Conservation (phyloP, 1,139 yeast species). For the Hyphopichia pseudoburtonii region DNA sequence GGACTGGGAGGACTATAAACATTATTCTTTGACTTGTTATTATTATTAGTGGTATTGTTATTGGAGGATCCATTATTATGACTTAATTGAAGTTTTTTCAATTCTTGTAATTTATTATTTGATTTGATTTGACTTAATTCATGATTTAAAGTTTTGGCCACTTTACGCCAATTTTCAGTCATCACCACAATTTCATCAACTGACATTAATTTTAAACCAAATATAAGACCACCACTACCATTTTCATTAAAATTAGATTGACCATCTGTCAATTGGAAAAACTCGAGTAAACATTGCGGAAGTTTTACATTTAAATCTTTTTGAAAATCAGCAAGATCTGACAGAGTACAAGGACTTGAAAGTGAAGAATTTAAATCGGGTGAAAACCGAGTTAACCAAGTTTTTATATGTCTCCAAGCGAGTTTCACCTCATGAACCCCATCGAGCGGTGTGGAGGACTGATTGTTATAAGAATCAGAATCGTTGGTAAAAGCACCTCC, state of each 20-base stretch:
- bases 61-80: constrained; percentile 16
- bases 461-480: constrained; percentile 5
- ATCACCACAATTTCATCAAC: constrained; percentile 62
- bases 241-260: constrained; percentile 51
- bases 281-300: constrained; percentile 62
- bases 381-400: constrained; percentile 56
- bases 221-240: constrained; percentile 60
- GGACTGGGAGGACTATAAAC: background rate
- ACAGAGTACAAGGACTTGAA: constrained; percentile 61
- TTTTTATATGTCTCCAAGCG: constrained; percentile 71
- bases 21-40: constrained; percentile 17
- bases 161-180: constrained; percentile 70
- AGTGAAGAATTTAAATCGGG: constrained; percentile 58
- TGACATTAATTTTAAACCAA: constrained; percentile 64
- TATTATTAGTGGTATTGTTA: background rate
- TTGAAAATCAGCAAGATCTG: constrained; percentile 64
- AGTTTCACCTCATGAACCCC: constrained; percentile 64
- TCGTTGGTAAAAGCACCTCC: constrained; percentile 9
- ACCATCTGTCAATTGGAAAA: constrained; percentile 66
- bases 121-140: constrained; percentile 25
- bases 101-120: constrained; percentile 18
- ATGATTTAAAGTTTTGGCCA: constrained; percentile 46
- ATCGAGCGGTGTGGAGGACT: constrained; percentile 18
- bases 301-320: constrained; percentile 56
- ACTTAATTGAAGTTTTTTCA: constrained; percentile 26